Evolutionary conservation across 2,329 filamentous ascomycete genomes (phyloP), one percentile per base, ranked within the genome.

Genomic region (Colletotrichum melonis): DNA sequence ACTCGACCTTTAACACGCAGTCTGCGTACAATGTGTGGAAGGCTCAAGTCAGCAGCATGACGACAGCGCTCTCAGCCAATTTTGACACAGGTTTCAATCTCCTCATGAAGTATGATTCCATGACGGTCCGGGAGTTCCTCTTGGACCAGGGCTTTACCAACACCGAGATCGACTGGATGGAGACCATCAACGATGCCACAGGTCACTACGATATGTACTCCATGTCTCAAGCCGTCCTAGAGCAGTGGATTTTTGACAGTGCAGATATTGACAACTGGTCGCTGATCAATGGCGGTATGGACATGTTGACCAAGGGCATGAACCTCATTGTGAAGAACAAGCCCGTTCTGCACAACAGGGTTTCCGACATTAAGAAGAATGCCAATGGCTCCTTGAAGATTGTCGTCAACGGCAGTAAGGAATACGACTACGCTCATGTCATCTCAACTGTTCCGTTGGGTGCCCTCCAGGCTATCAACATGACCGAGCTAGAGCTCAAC

Each of bases 241-340:
- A 78, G 49, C 62, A 76, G 42, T 78, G 77, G 77, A 74, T 78
- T 42, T 81, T 82, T 24, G 69, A 75, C 28, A 69, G 73, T 55
- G 59, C 71, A 9, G 58, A 73, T n/a, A 68, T 75, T 22, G 35
- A 66, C 24, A 55, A 77, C 8, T 82, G 81, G 80, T 75, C 74
- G 28, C 80, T 79, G 38, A 77, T 83, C 69, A 76, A 80, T 24
- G 81, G 81, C 16, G 81, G 81, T 19, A 78, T 78, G 74, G 75
- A 76, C 46, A 75, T 75, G 67, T 49, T 81, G 22, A 78, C 78
- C 24, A 76, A 81, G 26, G 77, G 75, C 52, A 81, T 82, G 78
- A 73, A 73, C 19, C 74, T 76, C 5, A 73, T 76, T 46, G 60
- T 79, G 46, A 69, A 71, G 67, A 76, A 70, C 14, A 77, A 78